These are phyloP conservation scores for Backusella tuberculispora DNA, from an alignment of 192 early-diverging fungal genomes.

Conservation along the genomic window DNA sequence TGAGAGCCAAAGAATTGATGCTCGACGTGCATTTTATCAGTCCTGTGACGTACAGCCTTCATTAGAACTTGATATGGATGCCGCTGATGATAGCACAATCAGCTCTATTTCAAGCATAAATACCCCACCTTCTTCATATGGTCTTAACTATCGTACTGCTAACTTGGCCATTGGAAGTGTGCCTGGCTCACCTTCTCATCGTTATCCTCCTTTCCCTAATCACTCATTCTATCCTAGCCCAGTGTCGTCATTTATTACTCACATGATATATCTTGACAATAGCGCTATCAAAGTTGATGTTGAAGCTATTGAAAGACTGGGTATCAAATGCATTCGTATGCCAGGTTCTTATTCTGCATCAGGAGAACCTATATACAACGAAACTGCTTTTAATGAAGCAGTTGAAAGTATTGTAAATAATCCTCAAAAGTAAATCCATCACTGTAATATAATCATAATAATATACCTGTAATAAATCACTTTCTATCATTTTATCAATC, in stretches of 20 bases:
- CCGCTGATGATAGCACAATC: neutral
- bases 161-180: slow-evolving; percentile 10
- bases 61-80: neutral
- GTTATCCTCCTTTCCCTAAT: slow-evolving; percentile 41
- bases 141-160: neutral
- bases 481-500: neutral
- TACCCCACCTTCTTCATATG: slow-evolving; percentile 21
- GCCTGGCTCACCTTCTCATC: slow-evolving; percentile 28
- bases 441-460: neutral
- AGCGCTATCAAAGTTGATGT: slow-evolving; percentile 53
- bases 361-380: slow-evolving; percentile 24
- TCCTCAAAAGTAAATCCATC: neutral
- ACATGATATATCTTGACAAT: slow-evolving; percentile 57
- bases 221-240: slow-evolving; percentile 39
- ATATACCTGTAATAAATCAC: slow-evolving; percentile 5
- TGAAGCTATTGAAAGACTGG: slow-evolving; percentile 49
- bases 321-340: slow-evolving; percentile 50
- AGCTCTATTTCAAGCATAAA: slow-evolving; percentile 1
- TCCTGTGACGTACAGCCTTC: neutral
- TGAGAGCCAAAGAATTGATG: slow-evolving; percentile 42
- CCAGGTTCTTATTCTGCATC: slow-evolving; percentile 18
- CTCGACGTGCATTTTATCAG: slow-evolving; percentile 42
- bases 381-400: slow-evolving; percentile 12
- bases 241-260: slow-evolving; percentile 51
- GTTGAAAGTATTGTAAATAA: slow-evolving; percentile 17